phyloP scores from a whole-genome alignment of 768 basidiomycete species.

The Lactifluus piperatus region DNA sequence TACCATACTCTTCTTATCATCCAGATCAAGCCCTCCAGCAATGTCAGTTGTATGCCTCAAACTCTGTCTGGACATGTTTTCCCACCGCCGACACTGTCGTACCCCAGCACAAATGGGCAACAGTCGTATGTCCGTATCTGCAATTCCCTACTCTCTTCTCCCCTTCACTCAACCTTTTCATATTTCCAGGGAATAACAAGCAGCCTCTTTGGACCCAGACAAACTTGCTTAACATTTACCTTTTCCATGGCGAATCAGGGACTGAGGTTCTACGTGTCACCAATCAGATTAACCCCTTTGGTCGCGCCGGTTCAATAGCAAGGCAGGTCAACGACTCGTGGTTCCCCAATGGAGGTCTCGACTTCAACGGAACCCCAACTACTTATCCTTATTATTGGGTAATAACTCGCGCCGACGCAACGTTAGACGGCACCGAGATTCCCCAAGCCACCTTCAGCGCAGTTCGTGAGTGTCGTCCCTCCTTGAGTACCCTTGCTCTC shows the following conservation, averaged over 20 bases:
- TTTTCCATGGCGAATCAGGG: slow-evolving; percentile 64
- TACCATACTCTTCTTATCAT: slow-evolving; percentile 9
- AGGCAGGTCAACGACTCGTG: slow-evolving; percentile 65
- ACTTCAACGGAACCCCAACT: slow-evolving; percentile 40
- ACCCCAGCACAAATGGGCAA: slow-evolving; percentile 65
- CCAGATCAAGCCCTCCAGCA: slow-evolving; percentile 33
- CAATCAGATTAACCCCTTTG: slow-evolving; percentile 37
- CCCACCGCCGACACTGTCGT: slow-evolving; percentile 48
- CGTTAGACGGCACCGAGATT: slow-evolving; percentile 48
- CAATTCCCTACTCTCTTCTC: slow-evolving; percentile 15
- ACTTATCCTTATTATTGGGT: slow-evolving; percentile 73
- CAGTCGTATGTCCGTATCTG: slow-evolving; percentile 66
- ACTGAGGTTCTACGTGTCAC: slow-evolving; percentile 37
- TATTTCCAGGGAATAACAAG: slow-evolving; percentile 61
- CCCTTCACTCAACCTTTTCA: slow-evolving; percentile 15
- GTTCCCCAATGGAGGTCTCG: slow-evolving; percentile 49
- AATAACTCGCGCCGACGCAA: slow-evolving; percentile 49
- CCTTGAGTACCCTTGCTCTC: slow-evolving; percentile 9
- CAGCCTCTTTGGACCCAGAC: slow-evolving; percentile 56
- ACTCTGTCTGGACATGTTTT: slow-evolving; percentile 71
- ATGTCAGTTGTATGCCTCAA: slow-evolving; percentile 54
- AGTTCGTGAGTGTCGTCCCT: slow-evolving; percentile 53
- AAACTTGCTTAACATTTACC: slow-evolving; percentile 63
- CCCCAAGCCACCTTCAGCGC: slow-evolving; percentile 71
- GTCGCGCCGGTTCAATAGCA: slow-evolving; percentile 45